Evolutionary conservation across 2,329 filamentous ascomycete genomes (phyloP), one percentile per base, ranked within the genome.

Genomic region (Thielaviopsis musarum): DNA sequence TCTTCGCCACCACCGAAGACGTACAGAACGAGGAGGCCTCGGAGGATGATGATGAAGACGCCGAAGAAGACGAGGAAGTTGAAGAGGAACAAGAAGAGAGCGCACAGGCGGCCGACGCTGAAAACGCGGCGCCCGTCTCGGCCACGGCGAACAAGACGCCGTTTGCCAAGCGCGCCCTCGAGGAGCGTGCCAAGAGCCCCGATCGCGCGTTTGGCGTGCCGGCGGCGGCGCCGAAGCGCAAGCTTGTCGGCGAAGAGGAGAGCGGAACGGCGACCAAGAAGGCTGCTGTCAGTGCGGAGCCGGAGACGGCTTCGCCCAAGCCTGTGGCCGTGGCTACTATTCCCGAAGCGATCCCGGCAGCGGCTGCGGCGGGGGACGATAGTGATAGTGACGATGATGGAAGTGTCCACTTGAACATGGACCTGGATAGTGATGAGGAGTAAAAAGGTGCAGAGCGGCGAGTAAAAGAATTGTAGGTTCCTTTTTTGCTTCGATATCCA

Each of bases 371-470:
- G 19, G 68, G 60, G 2, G 67, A 65, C 1, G 69, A 67, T 0
- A 71, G 70, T 4, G 74, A 70, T 0, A 74, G 75, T 21, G 72
- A 74, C 34, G 74, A 74, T 15, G 77, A 80, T 59, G 77, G 75
- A 59, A 81, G 78, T 61, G 75, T 81, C 13, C 77, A 81, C 67
- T 69, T 82, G 60, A 78, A 81, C 59, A 81, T 81, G 77, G 78
- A 79, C 53, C 67, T 82, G 10, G 79, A 82, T 10, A 76, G 77
- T 17, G 74, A 76, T 10, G 73, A 73, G 0, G 75, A 75, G 0
- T 56, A 61, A 52, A n/a, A 54, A 61, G 41, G 30, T 34, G 30
- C 9, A 9, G 30, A 34, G 7, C 5, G 30, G 9, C 30, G 9
- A 34, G 30, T 34, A 34, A 34, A 34, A 34, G 13, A 6, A 52